These are phyloP conservation scores for Zoysia japonica DNA, from an alignment of 176 grass and related monocot species.

Conservation along the genomic window DNA sequence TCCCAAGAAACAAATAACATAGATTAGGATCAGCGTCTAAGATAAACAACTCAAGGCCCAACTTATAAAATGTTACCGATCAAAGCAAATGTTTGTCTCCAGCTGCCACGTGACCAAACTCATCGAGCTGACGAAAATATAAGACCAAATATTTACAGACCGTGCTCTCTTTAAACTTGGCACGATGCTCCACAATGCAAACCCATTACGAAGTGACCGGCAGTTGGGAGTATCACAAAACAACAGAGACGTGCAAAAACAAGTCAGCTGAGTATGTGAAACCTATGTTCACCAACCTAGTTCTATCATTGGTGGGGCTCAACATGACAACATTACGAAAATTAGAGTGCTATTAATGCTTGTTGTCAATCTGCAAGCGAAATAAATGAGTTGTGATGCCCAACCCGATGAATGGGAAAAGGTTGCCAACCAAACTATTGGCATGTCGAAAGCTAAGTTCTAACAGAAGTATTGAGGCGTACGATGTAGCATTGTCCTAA, in stretches of 20 bases:
- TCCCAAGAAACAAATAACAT: neutral
- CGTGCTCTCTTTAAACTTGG: neutral
- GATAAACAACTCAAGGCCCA: neutral
- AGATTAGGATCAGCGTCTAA: neutral
- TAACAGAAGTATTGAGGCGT: neutral
- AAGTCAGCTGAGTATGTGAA: slow-evolving; percentile 3
- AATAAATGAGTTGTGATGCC: neutral
- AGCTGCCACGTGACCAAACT: neutral
- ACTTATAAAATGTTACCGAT: neutral
- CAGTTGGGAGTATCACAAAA: neutral
- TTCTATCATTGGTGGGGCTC: neutral
- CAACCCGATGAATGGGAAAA: neutral
- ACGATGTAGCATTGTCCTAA: neutral
- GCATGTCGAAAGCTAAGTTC: neutral
- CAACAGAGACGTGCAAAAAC: neutral
- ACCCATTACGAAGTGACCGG: neutral
- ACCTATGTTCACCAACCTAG: slow-evolving; percentile 24
- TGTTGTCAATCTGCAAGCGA: neutral
- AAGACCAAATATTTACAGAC: neutral
- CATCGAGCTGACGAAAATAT: neutral
- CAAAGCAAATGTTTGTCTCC: neutral
- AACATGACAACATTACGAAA: neutral
- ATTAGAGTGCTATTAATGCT: neutral
- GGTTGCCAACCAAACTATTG: neutral
- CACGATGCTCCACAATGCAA: neutral